A percentile compares a stretch with the other conserved stretches of the same genome.
These are phyloP conservation scores for Hyparrhenia diplandra DNA, from an alignment of 176 grass and related monocot species.

Conservation along the genomic window DNA sequence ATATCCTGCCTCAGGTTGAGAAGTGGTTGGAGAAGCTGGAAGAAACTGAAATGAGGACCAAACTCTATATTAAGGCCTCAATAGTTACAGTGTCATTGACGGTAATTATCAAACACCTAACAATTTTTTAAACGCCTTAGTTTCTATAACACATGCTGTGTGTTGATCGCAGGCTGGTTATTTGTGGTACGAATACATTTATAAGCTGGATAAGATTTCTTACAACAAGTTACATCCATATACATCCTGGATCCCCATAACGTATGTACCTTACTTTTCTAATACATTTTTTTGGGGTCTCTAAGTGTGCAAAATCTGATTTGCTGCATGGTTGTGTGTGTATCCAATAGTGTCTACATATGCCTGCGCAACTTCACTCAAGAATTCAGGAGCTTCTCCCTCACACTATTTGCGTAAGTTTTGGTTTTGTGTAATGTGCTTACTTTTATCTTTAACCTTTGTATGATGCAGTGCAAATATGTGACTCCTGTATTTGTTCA, in stretches of 20 bases:
- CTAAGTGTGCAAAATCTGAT: constrained; percentile 37
- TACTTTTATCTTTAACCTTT: not conserved
- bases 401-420: constrained; percentile 96
- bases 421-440: not conserved
- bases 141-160: constrained; percentile 14
- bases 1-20: constrained; percentile 55
- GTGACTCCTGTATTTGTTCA: not conserved
- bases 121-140: not conserved
- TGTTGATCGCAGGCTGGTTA: constrained; percentile 70
- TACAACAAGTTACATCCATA: constrained; percentile 99
- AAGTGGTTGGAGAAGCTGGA: constrained; percentile 98
- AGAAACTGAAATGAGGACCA: constrained; percentile 75
- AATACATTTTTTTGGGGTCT: not conserved
- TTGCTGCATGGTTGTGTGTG: constrained; percentile 11
- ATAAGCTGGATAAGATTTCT: constrained; percentile 93
- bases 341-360: constrained; percentile 77
- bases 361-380: constrained; percentile 92
- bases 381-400: constrained; percentile 77
- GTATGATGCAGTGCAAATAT: constrained; percentile 9
- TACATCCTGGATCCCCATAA: constrained; percentile 99
- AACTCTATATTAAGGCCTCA: constrained; percentile 74
- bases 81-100: constrained; percentile 61
- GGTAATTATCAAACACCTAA: constrained; percentile 55
- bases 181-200: constrained; percentile 97
- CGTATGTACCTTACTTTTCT: constrained; percentile 45